These are phyloP conservation scores for Blastobotrys muscicola DNA, from an alignment of 805 yeast species.

Conservation along the genomic window DNA sequence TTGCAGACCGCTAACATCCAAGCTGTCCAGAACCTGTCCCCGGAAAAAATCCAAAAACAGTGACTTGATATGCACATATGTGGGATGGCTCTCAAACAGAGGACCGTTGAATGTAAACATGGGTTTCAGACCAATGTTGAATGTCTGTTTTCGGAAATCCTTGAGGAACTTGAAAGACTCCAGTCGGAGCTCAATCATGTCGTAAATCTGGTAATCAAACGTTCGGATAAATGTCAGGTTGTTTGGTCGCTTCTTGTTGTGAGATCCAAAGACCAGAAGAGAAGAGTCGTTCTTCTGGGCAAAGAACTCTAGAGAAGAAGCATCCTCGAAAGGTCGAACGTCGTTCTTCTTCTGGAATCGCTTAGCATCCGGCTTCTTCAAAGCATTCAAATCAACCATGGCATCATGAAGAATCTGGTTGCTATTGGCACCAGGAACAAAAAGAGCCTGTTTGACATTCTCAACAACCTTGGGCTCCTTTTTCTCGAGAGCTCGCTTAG, in stretches of 20 bases:
- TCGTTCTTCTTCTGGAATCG: constrained; percentile 85
- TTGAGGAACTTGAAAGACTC: constrained; percentile 58
- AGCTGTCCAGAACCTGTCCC: constrained; percentile 65
- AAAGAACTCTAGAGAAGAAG: constrained; percentile 75
- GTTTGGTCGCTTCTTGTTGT: constrained; percentile 88
- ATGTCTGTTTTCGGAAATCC: constrained; percentile 75
- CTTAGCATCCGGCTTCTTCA: constrained; percentile 85
- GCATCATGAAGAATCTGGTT: constrained; percentile 78
- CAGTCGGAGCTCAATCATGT: constrained; percentile 83
- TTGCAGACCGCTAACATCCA: constrained; percentile 93
- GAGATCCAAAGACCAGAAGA: constrained; percentile 64
- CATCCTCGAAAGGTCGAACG: constrained; percentile 87
- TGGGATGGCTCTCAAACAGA: constrained; percentile 82
- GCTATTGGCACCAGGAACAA: constrained; percentile 80
- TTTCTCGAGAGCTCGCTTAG: constrained; percentile 87
- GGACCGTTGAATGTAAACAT: constrained; percentile 91
- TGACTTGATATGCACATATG: constrained; percentile 75
- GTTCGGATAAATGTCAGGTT: constrained; percentile 82
- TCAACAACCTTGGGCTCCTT: constrained; percentile 83
- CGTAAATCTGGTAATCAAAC: constrained; percentile 82
- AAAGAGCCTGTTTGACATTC: constrained; percentile 81
- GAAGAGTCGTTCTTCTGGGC: constrained; percentile 92
- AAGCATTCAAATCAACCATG: constrained; percentile 76
- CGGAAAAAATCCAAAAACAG: constrained; percentile 84
- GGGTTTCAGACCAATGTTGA: constrained; percentile 85